Conservation (phyloP, 768 basidiomycete genomes). For the Cubamyces lactineus region DNA sequence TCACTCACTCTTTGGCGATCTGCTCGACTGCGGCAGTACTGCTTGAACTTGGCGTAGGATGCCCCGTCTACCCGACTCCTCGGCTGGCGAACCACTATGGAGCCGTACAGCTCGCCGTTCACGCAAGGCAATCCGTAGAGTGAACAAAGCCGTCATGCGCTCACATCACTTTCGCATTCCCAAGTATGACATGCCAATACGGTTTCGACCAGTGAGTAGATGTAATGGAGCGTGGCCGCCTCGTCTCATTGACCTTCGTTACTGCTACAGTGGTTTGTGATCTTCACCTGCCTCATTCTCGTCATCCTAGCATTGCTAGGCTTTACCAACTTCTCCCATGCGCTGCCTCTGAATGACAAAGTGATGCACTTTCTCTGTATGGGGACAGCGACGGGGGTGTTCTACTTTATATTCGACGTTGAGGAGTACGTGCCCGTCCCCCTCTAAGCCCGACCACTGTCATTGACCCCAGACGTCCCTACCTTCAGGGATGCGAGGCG, state of each 20-base stretch:
- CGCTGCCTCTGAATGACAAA: conserved; percentile 78
- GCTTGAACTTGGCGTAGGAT: not conserved
- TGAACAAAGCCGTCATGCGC: conserved; percentile 68
- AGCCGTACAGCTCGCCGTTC: conserved; percentile 25
- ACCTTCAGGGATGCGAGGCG: conserved; percentile 65
- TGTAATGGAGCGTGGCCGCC: not conserved
- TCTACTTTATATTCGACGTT: conserved; percentile 87
- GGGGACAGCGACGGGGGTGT: conserved; percentile 71
- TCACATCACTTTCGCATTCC: conserved; percentile 66
- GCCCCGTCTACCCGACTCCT: conserved; percentile 22
- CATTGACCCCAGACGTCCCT: not conserved
- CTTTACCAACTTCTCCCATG: conserved; percentile 68
- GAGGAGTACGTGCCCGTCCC: conserved; percentile 66
- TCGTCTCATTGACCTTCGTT: not conserved
- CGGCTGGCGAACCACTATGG: conserved; percentile 28
- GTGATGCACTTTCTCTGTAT: conserved; percentile 81
- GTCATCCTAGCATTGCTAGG: conserved; percentile 72
- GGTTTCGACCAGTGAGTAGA: conserved; percentile 65
- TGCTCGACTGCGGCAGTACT: too few species aligned
- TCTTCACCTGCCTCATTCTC: conserved; percentile 71
- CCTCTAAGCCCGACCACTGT: conserved; percentile 1
- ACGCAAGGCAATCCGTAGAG: conserved; percentile 46
- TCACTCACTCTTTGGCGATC: not conserved
- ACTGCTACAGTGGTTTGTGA: conserved; percentile 74
- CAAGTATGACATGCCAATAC: conserved; percentile 70